Evolutionary conservation across 352 stramenopile genomes (phyloP).

Genomic region (Blastocystis hominis): DNA sequence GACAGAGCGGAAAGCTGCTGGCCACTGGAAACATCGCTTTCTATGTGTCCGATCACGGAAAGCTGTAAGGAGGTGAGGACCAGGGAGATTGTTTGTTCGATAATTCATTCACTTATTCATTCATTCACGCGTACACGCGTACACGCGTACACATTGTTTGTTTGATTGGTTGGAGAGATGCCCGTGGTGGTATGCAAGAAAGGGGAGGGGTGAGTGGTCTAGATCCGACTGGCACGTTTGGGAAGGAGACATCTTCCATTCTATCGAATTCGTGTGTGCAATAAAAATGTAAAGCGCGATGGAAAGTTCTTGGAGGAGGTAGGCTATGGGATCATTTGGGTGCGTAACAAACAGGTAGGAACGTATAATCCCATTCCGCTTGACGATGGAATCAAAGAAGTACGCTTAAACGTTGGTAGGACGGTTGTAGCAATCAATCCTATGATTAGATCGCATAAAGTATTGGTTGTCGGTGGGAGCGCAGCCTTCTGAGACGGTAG

Average conservation of each 20-base stretch:
- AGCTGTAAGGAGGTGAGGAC: no score
- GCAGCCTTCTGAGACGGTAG: slow-evolving; percentile 22
- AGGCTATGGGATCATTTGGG: background rate
- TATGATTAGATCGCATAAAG: background rate
- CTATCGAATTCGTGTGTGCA: slow-evolving; percentile 39
- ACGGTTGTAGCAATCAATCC: background rate
- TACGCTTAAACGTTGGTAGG: slow-evolving; percentile 15
- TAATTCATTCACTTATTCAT: background rate
- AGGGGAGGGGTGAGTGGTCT: background rate
- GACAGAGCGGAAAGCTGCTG: slow-evolving; percentile 80
- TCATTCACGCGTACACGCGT: background rate
- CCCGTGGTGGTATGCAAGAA: background rate
- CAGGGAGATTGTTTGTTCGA: background rate
- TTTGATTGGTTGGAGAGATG: background rate
- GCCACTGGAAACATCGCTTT: slow-evolving; percentile 95
- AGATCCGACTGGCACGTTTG: slow-evolving; percentile 15
- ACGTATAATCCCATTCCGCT: slow-evolving; percentile 40
- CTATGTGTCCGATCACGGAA: slow-evolving; percentile 79
- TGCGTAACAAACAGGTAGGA: background rate
- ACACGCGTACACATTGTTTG: background rate
- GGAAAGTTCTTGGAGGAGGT: slow-evolving; percentile 3
- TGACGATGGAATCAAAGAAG: slow-evolving; percentile 23
- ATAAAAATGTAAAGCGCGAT: slow-evolving; percentile 13
- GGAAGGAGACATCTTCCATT: slow-evolving; percentile 14
- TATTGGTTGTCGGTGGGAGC: slow-evolving; percentile 21